Percentiles rank a stretch among this genome's conserved stretches.
Conservation (phyloP, 2,329 filamentous ascomycete species). For the Ophiostoma fasciatum region DNA sequence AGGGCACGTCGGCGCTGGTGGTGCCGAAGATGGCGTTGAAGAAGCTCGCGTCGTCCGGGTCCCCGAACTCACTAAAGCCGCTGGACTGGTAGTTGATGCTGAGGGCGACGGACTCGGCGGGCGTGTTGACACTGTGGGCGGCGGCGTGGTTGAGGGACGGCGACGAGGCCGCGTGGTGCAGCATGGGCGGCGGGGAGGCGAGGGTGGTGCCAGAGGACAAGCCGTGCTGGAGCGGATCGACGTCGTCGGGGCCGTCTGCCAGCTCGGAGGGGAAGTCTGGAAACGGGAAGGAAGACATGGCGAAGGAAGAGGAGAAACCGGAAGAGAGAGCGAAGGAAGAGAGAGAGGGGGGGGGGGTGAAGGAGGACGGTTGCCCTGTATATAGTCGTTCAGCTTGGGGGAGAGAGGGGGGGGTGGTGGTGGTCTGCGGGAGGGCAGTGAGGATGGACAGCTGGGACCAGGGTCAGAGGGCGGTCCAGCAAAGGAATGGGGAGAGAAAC, state of each 20-base stretch:
- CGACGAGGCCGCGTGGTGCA: conserved; percentile 25
- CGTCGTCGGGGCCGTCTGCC: conserved; percentile 11
- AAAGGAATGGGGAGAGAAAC: too few species aligned
- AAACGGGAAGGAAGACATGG: conserved; percentile 19
- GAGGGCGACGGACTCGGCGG: conserved; percentile 32
- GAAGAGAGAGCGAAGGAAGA: conserved; percentile 1
- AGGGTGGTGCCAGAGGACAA: too few species aligned
- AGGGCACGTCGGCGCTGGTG: conserved; percentile 25
- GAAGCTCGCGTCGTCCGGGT: conserved; percentile 24
- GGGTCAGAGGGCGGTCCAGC: too few species aligned
- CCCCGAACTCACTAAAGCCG: conserved; percentile 27
- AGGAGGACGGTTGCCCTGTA: neutral
- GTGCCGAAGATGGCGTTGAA: conserved; percentile 31
- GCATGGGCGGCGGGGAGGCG: conserved; percentile 27
- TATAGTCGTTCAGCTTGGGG: too few species aligned
- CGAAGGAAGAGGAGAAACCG: conserved; percentile 7
- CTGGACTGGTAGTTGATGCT: conserved; percentile 33
- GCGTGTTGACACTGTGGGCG: too few species aligned
- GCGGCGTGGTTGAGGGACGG: conserved; percentile 23
- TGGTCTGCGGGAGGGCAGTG: too few species aligned
- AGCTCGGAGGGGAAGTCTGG: conserved; percentile 15
- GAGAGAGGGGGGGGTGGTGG: too few species aligned
- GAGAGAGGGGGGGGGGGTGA: conserved; percentile 1
- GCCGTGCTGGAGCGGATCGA: too few species aligned
- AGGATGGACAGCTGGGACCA: too few species aligned